Conservation (phyloP, 2,329 filamentous ascomycete species). For the Xylariaceae sp. region DNA sequence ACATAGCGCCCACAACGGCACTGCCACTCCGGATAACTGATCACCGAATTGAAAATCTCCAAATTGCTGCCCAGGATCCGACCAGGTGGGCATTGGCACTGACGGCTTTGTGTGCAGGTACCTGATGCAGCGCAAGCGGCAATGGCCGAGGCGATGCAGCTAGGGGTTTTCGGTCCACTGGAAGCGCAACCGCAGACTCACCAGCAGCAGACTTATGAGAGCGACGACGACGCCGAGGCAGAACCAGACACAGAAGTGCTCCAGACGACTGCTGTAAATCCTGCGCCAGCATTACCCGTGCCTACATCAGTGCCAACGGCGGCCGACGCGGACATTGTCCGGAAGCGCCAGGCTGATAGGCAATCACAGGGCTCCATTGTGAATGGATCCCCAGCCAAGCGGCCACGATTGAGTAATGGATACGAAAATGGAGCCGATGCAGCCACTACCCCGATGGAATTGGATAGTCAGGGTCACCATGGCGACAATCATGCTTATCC, state of each 20-base stretch:
- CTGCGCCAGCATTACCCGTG: slow-evolving; percentile 22
- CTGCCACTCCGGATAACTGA: slow-evolving; percentile 12
- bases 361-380: slow-evolving; percentile 41
- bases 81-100: slow-evolving; percentile 37
- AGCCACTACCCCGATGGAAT: slow-evolving; percentile 54
- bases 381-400: slow-evolving; percentile 55
- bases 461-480: slow-evolving; percentile 45
- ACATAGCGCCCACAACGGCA: slow-evolving; percentile 18
- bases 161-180: slow-evolving; percentile 55
- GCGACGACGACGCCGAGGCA: slow-evolving; percentile 30
- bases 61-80: slow-evolving; percentile 27
- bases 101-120: slow-evolving; percentile 43
- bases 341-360: slow-evolving; percentile 47
- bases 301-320: slow-evolving; percentile 20
- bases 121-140: slow-evolving; percentile 40
- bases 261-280: slow-evolving; percentile 33
- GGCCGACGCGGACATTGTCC: slow-evolving; percentile 41
- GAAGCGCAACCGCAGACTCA: slow-evolving; percentile 40
- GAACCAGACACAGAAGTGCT: slow-evolving; percentile 28
- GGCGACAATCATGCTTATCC: slow-evolving; percentile 55
- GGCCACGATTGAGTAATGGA: slow-evolving; percentile 57
- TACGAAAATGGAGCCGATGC: slow-evolving; percentile 52
- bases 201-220: slow-evolving; percentile 31
- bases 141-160: slow-evolving; percentile 42
- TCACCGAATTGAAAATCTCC: slow-evolving; percentile 9